Percentiles rank a stretch among this genome's conserved stretches.
These are phyloP conservation scores for Ilyonectria mors-panacis DNA, from an alignment of 2,329 filamentous ascomycete species.

Conservation along the genomic window DNA sequence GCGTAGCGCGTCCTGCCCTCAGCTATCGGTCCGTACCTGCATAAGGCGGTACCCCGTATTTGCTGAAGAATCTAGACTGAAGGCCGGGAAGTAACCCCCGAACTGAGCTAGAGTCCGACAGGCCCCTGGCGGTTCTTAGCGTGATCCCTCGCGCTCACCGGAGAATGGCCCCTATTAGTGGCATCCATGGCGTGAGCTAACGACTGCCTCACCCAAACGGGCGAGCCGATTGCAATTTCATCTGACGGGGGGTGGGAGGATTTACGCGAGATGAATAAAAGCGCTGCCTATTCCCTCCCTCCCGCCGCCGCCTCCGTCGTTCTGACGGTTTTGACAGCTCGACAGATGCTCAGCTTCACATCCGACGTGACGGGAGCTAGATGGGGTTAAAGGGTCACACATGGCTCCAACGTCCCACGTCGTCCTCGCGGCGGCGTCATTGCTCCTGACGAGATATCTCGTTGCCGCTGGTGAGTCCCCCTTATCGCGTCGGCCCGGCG, in stretches of 20 bases:
- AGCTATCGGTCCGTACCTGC: not conserved
- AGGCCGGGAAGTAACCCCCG: not conserved
- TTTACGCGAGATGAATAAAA: slow-evolving; percentile 22
- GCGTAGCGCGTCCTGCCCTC: not conserved
- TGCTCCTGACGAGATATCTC: slow-evolving; percentile 41
- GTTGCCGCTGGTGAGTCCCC: slow-evolving; percentile 42
- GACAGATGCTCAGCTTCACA: slow-evolving; percentile 17
- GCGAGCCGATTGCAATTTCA: slow-evolving; percentile 9
- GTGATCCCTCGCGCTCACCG: slow-evolving; percentile 1
- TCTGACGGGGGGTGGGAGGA: not conserved
- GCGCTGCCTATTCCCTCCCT: not conserved
- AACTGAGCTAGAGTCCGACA: not conserved
- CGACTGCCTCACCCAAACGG: not conserved
- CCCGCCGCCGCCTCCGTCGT: not conserved
- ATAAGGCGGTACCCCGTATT: not conserved
- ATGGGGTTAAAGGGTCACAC: slow-evolving; percentile 39
- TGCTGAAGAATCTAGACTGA: slow-evolving; percentile 7
- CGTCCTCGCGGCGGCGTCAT: slow-evolving; percentile 43
- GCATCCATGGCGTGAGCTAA: slow-evolving; percentile 16
- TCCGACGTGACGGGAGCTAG: slow-evolving; percentile 26
- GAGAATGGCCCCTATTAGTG: slow-evolving; percentile 4
- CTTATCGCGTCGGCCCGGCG: not conserved
- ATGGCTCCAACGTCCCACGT: slow-evolving; percentile 46
- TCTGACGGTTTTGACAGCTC: slow-evolving; percentile 24
- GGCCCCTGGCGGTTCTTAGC: not conserved